phyloP scores from a whole-genome alignment of 805 yeast genomes.

The Spathaspora hagerdaliae region DNA sequence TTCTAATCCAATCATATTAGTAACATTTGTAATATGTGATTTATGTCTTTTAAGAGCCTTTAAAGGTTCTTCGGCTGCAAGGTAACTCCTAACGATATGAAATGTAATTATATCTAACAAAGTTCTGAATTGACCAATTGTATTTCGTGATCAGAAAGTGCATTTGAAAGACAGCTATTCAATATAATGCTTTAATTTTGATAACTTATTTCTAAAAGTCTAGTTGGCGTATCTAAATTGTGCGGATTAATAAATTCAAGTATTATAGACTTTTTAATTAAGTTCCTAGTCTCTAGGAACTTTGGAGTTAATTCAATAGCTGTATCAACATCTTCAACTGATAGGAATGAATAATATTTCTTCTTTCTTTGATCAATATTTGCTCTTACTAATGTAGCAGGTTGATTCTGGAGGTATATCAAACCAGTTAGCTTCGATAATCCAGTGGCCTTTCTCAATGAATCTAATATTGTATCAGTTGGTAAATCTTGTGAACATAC shows the following conservation, averaged over 20 bases:
- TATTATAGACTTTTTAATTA: conserved; percentile 33
- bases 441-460: conserved; percentile 24
- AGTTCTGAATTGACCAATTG: conserved; percentile 34
- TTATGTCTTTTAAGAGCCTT: conserved; percentile 61
- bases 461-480: conserved; percentile 19
- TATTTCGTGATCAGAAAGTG: conserved; percentile 24
- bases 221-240: conserved; percentile 26
- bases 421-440: conserved; percentile 30
- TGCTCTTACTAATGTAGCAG: conserved; percentile 19
- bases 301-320: conserved; percentile 29
- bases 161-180: neutral
- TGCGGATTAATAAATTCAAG: conserved; percentile 29
- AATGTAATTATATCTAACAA: conserved; percentile 59
- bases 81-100: conserved; percentile 57
- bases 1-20: conserved; percentile 17
- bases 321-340: conserved; percentile 18
- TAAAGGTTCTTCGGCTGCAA: conserved; percentile 56
- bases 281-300: conserved; percentile 34
- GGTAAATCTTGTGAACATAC: conserved; percentile 7
- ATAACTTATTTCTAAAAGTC: conserved; percentile 30
- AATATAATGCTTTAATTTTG: conserved; percentile 24
- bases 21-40: conserved; percentile 55
- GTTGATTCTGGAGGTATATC: conserved; percentile 16
- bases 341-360: conserved; percentile 32
- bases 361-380: conserved; percentile 29